A percentile compares a stretch with the other conserved stretches of the same genome.
These are phyloP conservation scores for Ceratobasidium sp. DNA, from an alignment of 1,284 basidiomycete species.

Conservation along the genomic window DNA sequence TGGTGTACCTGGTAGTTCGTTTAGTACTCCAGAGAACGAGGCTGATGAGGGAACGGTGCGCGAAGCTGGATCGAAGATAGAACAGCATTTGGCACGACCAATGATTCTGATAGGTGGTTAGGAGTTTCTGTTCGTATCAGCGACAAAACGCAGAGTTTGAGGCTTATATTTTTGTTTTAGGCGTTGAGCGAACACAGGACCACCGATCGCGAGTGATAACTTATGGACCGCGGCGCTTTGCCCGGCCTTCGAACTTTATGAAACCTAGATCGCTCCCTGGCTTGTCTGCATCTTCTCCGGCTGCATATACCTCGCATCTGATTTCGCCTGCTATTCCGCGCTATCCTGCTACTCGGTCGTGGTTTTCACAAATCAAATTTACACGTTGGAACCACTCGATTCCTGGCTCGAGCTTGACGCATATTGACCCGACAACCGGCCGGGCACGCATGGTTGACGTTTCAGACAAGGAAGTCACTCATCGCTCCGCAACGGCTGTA, in stretches of 20 bases:
- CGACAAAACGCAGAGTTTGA: not conserved
- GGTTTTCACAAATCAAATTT: not conserved
- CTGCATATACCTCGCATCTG: slow-evolving; percentile 16
- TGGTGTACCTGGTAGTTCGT: slow-evolving; percentile 56
- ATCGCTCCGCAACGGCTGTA: slow-evolving; percentile 78
- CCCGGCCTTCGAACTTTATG: slow-evolving; percentile 1
- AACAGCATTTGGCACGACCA: slow-evolving; percentile 62
- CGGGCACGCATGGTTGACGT: slow-evolving; percentile 86
- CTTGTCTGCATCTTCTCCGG: not conserved
- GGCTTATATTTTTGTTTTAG: not conserved
- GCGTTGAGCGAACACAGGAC: not conserved
- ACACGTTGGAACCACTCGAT: slow-evolving; percentile 23
- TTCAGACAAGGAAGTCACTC: slow-evolving; percentile 72
- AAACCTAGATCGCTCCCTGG: not conserved
- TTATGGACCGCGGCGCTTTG: no score
- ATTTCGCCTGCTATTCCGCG: not conserved
- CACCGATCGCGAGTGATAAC: not conserved
- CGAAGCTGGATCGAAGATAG: slow-evolving; percentile 30
- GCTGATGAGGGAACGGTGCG: slow-evolving; percentile 31
- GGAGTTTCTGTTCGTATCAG: slow-evolving; percentile 46
- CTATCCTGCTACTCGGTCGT: not conserved
- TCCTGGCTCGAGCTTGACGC: slow-evolving; percentile 65
- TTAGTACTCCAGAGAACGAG: slow-evolving; percentile 33
- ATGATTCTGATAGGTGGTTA: slow-evolving; percentile 88
- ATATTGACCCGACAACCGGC: slow-evolving; percentile 73